Base-by-base conservation (phyloP, 2,329 filamentous ascomycete species). In the Monilinia laxa region DNA sequence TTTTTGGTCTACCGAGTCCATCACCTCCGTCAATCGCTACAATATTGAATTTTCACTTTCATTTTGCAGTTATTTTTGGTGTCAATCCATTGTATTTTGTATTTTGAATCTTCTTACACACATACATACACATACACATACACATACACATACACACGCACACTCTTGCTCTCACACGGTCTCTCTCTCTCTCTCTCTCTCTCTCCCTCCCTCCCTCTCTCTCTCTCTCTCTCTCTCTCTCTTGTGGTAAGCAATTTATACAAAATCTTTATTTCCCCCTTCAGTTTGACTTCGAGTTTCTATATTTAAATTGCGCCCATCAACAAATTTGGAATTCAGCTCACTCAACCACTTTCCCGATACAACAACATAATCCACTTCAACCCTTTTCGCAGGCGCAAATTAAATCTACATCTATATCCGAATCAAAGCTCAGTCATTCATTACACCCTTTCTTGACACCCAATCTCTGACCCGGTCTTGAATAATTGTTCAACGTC, bases 221-320 rank as follows among this genome's bases (percentile, higher is more conserved):
- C 28, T 23, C 14, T 35, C 40, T 60, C 49, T 49, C 16, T 28
- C 49, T 60, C n/a, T 45, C 56, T 31, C 56, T 28, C 25, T 47
- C 5, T 59, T 6, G 12, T 40, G 28, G 62, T 64, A 64, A 64
- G 62, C 57, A 28, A 25, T 38, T 9, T 31, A 45, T 31, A 14
- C 40, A 62, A 31, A 47, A 35, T 12, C 38, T 35, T 31, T 18
- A 20, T 16, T 38, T 12, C 16, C 28, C 16, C 16, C 25, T 23
- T 56, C 35, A 23, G 16, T 4, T 62, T 62, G 11, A 4, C 23
- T 31, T 64, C 42, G 20, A 4, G 25, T 49, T 35, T 64, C 62
- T 28, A 57, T 35, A 28, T 64, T 64, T 64, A 64, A 57, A 57
- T 47, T 45, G 40, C 53, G 40, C 62, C 52, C 52, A 64, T 64